Base-by-base conservation (phyloP, 176 grass and related monocot species). In the Carex pumila region DNA sequence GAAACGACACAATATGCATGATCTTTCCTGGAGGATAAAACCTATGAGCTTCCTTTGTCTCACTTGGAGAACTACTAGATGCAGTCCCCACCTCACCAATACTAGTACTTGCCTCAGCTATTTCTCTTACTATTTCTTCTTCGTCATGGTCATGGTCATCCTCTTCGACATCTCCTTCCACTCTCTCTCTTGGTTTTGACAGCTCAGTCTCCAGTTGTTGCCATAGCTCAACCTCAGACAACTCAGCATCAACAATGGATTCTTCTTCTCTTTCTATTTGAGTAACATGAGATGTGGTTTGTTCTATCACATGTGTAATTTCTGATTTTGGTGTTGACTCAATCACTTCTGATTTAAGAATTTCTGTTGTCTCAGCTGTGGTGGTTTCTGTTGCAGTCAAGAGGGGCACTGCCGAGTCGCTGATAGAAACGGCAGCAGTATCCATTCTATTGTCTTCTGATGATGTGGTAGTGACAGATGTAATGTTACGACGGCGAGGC, bases 21-120 rank as follows among this genome's bases (percentile, higher is more conserved):
- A 98, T 90, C 91, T 92, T 98, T 71, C 96, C 96, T 5, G 96
- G 91, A 13, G 96, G 96, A 65, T 93, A 98, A 83, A 98, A 98
- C 81, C 96, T 92, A 85, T 91, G 93, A n/a, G 80, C 81, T 84
- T 98, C 93, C 80, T 89, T 90, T 3, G 89, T 86, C 79, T 92
- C 88, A 18, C 84, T 93, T 49, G 84, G 86, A 67, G 88, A 78
- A 80, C 80, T 87, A 54, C 85, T 61, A 30, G 89, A 76, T 34
- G 72, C 57, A 5, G 55, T 79, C 0, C 76, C 83, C 17, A 72
- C 82, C 57, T 85, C 85, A 43, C 91, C 93, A 63, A 45, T 82
- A 55, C 87, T 87, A 83, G 71, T 84, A 80, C 80, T 92, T 73
- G 65, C 71, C 85, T 95, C 93, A 65, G 62, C 61, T 83, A 91